Evolutionary conservation across 2,329 filamentous ascomycete species (phyloP).

Genomic region (Dactylellina drechsleri): DNA sequence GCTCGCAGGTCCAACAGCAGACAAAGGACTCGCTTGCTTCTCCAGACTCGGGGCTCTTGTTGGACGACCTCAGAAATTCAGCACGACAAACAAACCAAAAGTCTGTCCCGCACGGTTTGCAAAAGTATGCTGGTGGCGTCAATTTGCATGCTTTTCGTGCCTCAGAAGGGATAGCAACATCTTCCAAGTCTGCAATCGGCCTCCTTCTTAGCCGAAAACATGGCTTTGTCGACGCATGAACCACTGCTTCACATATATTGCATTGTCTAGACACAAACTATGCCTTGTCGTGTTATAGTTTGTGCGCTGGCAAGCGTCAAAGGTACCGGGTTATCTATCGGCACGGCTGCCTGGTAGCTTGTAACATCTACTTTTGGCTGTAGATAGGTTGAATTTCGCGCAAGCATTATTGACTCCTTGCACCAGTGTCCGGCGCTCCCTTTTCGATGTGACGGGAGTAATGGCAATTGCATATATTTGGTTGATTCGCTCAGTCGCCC

Average conservation of each 20-base stretch:
- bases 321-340: slow-evolving; percentile 29
- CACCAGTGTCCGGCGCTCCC: slow-evolving; percentile 7
- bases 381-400: slow-evolving; percentile 31
- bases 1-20: too few species aligned
- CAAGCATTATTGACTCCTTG: slow-evolving; percentile 31
- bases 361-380: slow-evolving; percentile 41
- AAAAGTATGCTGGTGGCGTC: slow-evolving; percentile 51
- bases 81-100: slow-evolving; percentile 8
- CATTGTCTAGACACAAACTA: slow-evolving; percentile 20
- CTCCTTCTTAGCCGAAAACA: slow-evolving; percentile 33
- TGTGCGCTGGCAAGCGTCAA: slow-evolving; percentile 47
- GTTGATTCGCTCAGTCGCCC: too few species aligned
- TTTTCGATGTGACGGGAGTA: slow-evolving; percentile 26
- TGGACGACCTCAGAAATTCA: slow-evolving; percentile 19
- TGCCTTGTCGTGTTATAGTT: slow-evolving; percentile 1
- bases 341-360: slow-evolving; percentile 40
- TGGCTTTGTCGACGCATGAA: slow-evolving; percentile 41
- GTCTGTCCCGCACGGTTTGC: slow-evolving; percentile 35
- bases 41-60: slow-evolving; percentile 45
- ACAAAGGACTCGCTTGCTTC: slow-evolving; percentile 42
- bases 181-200: slow-evolving; percentile 21
- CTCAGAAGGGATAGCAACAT: slow-evolving; percentile 32
- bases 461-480: slow-evolving; percentile 24
- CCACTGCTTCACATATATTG: slow-evolving; percentile 53
- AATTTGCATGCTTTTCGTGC: slow-evolving; percentile 50